Conservation (phyloP, 805 yeast species). For the Kazachstania psychrophila region DNA sequence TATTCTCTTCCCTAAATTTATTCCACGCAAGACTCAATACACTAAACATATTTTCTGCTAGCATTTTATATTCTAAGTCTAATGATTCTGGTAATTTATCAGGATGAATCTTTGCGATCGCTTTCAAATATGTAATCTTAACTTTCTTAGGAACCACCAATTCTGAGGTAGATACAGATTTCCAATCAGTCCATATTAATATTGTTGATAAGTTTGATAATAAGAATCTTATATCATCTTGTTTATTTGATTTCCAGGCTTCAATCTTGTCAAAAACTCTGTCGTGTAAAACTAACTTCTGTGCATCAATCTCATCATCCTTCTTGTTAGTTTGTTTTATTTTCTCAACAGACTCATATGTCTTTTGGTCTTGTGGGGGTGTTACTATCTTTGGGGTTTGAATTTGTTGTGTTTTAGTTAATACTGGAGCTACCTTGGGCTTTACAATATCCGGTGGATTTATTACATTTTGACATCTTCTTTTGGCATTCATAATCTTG, state of each 20-base stretch:
- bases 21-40: constrained; percentile 88
- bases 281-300: constrained; percentile 56
- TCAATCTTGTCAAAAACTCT: constrained; percentile 44
- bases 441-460: constrained; percentile 39
- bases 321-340: constrained; percentile 40
- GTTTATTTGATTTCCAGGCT: constrained; percentile 67
- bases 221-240: constrained; percentile 70
- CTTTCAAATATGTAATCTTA: constrained; percentile 76
- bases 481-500: constrained; percentile 65
- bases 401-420: background rate
- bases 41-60: constrained; percentile 82
- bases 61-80: constrained; percentile 61
- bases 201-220: constrained; percentile 59
- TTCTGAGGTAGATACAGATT: constrained; percentile 56
- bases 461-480: constrained; percentile 62
- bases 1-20: constrained; percentile 53
- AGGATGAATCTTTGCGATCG: constrained; percentile 81
- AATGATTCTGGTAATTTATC: constrained; percentile 61
- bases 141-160: constrained; percentile 85
- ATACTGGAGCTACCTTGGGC: too few species aligned
- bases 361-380: background rate
- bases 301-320: constrained; percentile 39
- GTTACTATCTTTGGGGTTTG: background rate
- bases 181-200: constrained; percentile 66
- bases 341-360: constrained; percentile 39